Evolutionary conservation across 306 rosid species (phyloP).

Genomic region (Clitoria ternatea): DNA sequence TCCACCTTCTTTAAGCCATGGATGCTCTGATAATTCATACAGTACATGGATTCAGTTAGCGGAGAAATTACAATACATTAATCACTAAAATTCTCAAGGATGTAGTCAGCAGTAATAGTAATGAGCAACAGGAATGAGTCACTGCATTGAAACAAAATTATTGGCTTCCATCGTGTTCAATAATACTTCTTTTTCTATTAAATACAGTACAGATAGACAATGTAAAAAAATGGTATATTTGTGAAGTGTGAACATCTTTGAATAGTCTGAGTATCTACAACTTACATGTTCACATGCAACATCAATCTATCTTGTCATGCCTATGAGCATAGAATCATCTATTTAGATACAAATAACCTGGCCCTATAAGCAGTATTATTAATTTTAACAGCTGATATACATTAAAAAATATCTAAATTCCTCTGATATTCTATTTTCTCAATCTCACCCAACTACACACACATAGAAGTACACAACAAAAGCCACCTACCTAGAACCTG

Average conservation of each 20-base stretch:
- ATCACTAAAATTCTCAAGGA: background rate
- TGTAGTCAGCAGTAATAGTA: background rate
- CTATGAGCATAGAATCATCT: background rate
- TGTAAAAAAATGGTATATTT: background rate
- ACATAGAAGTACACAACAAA: background rate
- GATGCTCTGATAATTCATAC: constrained; percentile 62
- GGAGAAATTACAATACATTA: background rate
- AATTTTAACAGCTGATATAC: background rate
- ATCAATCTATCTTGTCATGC: background rate
- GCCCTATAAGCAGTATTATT: background rate
- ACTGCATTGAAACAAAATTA: background rate
- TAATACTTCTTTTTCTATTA: background rate
- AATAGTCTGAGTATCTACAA: background rate
- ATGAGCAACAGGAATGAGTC: background rate
- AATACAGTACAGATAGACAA: background rate
- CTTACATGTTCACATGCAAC: background rate
- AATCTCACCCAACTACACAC: background rate
- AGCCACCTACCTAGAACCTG: constrained; percentile 68
- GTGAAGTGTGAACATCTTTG: background rate
- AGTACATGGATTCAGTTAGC: constrained; percentile 27
- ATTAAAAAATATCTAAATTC: background rate
- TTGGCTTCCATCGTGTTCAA: background rate
- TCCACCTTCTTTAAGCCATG: constrained; percentile 89
- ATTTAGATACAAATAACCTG: background rate
- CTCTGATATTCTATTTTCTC: background rate